Evolutionary conservation across 2,329 filamentous ascomycete genomes (phyloP), one percentile per base, ranked within the genome.

Genomic region (Clonostachys rosea): DNA sequence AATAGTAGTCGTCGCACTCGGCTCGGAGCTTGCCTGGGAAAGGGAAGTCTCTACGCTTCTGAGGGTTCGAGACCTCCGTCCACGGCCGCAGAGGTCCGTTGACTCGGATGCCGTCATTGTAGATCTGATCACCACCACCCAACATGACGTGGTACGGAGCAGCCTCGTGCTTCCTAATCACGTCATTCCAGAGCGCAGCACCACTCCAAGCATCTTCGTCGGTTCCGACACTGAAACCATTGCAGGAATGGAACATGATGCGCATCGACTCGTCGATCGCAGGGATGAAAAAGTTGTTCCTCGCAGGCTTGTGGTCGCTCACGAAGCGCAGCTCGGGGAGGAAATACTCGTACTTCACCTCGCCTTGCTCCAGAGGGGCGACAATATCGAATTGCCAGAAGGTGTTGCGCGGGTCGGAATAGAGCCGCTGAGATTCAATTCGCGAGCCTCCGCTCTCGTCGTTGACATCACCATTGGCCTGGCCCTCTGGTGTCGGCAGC

Each of bases 181-280:
- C 91, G 61, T 99, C 92, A 59, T 94, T 89, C 94, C 94, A 99
- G 48, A 99, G 71, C 5, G 89, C 89, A n/a, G 90, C 87, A 0
- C 94, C 94, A 59, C 87, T 92, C 73, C 91, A 95, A 40, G 86
- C 84, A 44, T 89, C 83, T 50, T 94, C 83, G 63, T 96, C 87
- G 5, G 90, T 92, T 46, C 87, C 88, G 37, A 94, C 78, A 55
- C 88, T 92, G 71, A 99, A 99, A 14, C 94, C 95, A 65, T 99
- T 99, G 71, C 94, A 96, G 48, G 89, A 96, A 71, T 96, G 88
- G 68, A 96, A 99, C 89, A 97, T 95, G 61, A 96, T 88, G 62
- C 95, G 90, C 92, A 99, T 97, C 5, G 89, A 88, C 66, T 96
- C 86, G 41, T 83, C 81, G 49, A 77, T 75, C 12, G 88, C 89